A percentile compares a stretch with the other conserved stretches of the same genome.
Conservation (phyloP, 2,329 filamentous ascomycete genomes). For the Aureobasidium sp. region DNA sequence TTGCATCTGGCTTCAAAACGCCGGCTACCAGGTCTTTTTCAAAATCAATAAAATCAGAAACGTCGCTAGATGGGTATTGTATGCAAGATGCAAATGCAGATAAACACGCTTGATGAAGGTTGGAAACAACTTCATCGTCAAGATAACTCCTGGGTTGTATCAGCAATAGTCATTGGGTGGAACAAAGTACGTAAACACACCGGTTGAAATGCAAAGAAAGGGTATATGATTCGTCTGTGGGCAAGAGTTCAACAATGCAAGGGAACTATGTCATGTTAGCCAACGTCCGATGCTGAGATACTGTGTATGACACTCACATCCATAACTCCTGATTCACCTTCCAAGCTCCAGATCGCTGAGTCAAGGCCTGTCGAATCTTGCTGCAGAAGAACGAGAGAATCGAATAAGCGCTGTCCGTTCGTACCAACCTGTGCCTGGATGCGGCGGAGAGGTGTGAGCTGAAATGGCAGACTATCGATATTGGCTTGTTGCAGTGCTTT, state of each 20-base stretch:
- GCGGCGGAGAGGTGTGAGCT: conserved; percentile 64
- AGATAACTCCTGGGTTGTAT: conserved; percentile 17
- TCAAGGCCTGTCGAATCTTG: conserved; percentile 43
- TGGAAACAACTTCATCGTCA: not conserved
- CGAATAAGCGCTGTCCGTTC: conserved; percentile 54
- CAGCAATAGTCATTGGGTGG: not conserved
- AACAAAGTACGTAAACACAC: not conserved
- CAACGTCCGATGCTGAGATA: not conserved
- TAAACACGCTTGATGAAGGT: conserved; percentile 10
- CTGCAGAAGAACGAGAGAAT: conserved; percentile 73
- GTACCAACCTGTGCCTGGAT: conserved; percentile 45
- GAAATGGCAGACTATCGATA: conserved; percentile 53
- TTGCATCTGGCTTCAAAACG: not conserved
- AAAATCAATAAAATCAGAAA: conserved; percentile 17
- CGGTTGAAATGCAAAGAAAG: conserved; percentile 55
- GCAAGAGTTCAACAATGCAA: conserved; percentile 14
- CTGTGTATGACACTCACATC: conserved; percentile 39
- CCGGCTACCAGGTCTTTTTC: conserved; percentile 14
- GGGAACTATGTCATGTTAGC: conserved; percentile 10
- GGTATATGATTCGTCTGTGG: conserved; percentile 42
- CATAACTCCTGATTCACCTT: conserved; percentile 52
- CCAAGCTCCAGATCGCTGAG: conserved; percentile 40
- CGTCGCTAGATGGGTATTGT: conserved; percentile 21
- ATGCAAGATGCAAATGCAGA: conserved; percentile 20
- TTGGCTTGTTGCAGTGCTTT: conserved; percentile 54